Conservation (phyloP, 2,329 filamentous ascomycete species). For the Fusarium sp. region DNA sequence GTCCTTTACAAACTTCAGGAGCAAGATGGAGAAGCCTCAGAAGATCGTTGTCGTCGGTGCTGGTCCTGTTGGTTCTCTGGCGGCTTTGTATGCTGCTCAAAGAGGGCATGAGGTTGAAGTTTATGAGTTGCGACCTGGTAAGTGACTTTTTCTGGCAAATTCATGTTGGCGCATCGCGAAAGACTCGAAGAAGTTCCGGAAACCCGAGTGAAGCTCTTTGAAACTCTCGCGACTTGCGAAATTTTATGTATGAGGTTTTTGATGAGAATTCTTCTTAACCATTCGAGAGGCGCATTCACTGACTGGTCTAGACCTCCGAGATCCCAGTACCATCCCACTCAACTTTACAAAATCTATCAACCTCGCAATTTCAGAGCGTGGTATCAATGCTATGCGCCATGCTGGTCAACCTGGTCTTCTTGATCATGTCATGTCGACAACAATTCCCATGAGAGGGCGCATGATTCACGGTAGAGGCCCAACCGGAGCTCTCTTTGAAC, state of each 20-base stretch:
- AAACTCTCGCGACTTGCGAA: neutral
- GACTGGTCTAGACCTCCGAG: constrained; percentile 78
- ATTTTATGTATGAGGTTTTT: neutral
- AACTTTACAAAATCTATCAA: constrained; percentile 99
- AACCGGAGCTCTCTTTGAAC: constrained; percentile 77
- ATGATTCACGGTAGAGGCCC: constrained; percentile 88
- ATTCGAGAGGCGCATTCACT: constrained; percentile 22
- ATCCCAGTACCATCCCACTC: constrained; percentile 83
- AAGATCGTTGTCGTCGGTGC: constrained; percentile 90
- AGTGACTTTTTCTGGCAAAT: constrained; percentile 49
- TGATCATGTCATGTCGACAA: constrained; percentile 78
- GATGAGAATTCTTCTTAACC: constrained; percentile 6
- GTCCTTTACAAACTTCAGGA: constrained; percentile 38
- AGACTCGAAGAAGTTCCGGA: constrained; percentile 1
- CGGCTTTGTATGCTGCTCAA: constrained; percentile 90
- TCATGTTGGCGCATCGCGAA: constrained; percentile 13
- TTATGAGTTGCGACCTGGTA: constrained; percentile 93
- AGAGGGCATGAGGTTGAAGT: constrained; percentile 91
- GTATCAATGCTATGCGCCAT: constrained; percentile 86
- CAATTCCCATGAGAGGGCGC: constrained; percentile 93
- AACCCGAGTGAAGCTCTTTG: neutral
- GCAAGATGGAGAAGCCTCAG: constrained; percentile 59
- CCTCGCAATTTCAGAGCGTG: constrained; percentile 90
- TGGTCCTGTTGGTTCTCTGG: constrained; percentile 91
- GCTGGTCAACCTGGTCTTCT: constrained; percentile 76